A percentile compares a stretch with the other conserved stretches of the same genome.
Evolutionary conservation across 2,329 filamentous ascomycete species (phyloP).

Genomic region (Chaetomium strumarium): DNA sequence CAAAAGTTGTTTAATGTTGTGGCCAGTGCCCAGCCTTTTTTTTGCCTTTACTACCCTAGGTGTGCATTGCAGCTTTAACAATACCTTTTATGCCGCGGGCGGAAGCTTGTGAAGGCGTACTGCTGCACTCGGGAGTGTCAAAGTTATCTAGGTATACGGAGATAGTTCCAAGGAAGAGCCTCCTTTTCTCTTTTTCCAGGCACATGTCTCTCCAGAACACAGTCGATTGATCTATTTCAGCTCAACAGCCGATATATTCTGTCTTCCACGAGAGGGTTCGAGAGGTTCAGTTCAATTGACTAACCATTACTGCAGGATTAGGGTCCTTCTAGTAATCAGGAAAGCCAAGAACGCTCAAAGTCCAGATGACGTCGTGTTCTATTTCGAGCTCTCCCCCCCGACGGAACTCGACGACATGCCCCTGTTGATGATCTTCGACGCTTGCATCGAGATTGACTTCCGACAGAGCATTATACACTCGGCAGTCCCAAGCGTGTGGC

Average conservation of each 20-base stretch:
- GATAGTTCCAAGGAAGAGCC: too few species aligned
- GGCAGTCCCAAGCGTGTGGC: background rate
- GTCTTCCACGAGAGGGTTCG: background rate
- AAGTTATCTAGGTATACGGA: too few species aligned
- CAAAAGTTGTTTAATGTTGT: too few species aligned
- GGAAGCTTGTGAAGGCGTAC: too few species aligned
- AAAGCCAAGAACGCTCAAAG: background rate
- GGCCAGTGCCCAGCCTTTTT: too few species aligned
- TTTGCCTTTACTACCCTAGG: too few species aligned
- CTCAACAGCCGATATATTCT: background rate
- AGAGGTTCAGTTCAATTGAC: background rate
- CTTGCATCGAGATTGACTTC: too few species aligned
- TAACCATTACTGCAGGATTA: background rate
- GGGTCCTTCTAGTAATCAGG: background rate
- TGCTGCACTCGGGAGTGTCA: too few species aligned
- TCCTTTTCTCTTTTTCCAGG: too few species aligned
- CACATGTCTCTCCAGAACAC: background rate
- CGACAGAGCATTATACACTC: background rate
- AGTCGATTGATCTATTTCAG: background rate
- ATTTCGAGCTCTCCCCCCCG: background rate
- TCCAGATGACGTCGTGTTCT: background rate
- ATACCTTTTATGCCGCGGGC: too few species aligned
- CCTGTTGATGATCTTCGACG: too few species aligned
- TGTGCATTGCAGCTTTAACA: too few species aligned
- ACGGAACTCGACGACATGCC: background rate